Evolutionary conservation across 495 filamentous ascomycete genomes (phyloP).

Genomic region (Rusavskia elegans): DNA sequence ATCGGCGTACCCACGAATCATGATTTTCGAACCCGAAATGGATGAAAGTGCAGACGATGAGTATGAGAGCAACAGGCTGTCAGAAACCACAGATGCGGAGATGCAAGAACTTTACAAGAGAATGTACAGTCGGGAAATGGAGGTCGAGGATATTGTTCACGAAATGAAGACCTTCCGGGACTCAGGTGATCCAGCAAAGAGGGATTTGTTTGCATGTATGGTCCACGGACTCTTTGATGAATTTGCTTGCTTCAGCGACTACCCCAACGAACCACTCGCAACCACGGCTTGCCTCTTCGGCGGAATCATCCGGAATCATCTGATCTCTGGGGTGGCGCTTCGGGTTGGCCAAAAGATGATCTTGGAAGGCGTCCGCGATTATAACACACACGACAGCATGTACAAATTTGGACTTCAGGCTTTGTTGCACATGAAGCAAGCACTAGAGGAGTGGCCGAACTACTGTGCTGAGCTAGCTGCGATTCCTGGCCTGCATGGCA

Average conservation of each 20-base stretch:
- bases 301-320: slow-evolving; percentile 82
- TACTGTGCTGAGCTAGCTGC: slow-evolving; percentile 72
- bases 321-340: slow-evolving; percentile 77
- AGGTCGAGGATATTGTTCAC: slow-evolving; percentile 65
- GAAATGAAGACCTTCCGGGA: slow-evolving; percentile 70
- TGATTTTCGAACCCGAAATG: slow-evolving; percentile 86
- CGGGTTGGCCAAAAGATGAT: slow-evolving; percentile 92
- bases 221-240: slow-evolving; percentile 96
- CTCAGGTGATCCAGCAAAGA: slow-evolving; percentile 65
- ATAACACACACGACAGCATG: slow-evolving; percentile 69
- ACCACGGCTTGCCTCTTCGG: slow-evolving; percentile 95
- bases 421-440: slow-evolving; percentile 65
- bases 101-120: slow-evolving; percentile 96
- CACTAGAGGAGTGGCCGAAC: slow-evolving; percentile 74
- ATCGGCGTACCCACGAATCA: slow-evolving; percentile 82
- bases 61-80: slow-evolving; percentile 58
- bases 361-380: slow-evolving; percentile 77
- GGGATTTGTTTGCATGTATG: slow-evolving; percentile 96
- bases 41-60: slow-evolving; percentile 80
- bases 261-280: slow-evolving; percentile 82
- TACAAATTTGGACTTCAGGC: slow-evolving; percentile 98
- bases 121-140: slow-evolving; percentile 82
- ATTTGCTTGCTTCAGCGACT: slow-evolving; percentile 85
- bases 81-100: slow-evolving; percentile 60
- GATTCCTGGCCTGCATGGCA: slow-evolving; percentile 66